Evolutionary conservation across 75 land plant species (phyloP).

Genomic region (Pinus tabuliformis): DNA sequence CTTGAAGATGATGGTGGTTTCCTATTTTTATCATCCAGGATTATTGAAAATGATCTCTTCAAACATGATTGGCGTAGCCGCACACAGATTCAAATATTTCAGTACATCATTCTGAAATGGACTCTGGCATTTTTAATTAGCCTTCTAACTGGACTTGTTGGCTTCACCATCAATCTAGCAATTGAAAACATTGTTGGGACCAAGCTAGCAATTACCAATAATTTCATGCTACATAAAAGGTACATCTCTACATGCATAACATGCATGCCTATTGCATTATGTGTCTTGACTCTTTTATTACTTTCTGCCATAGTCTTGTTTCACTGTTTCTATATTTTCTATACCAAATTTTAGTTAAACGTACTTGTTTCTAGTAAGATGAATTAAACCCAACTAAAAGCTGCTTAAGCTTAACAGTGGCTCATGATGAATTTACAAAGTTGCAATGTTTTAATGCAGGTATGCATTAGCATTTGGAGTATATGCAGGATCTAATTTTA

Average conservation of each 20-base stretch:
- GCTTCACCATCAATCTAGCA: conserved; percentile 65
- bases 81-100: conserved; percentile 54
- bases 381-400: neutral
- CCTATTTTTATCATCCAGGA: conserved; percentile 26
- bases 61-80: conserved; percentile 87
- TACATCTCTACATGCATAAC: conserved; percentile 10
- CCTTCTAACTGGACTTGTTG: conserved; percentile 55
- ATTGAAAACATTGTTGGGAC: conserved; percentile 81
- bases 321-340: neutral
- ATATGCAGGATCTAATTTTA: conserved; percentile 42
- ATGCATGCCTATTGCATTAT: neutral
- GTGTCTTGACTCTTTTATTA: neutral
- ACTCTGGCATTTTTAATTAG: conserved; percentile 71
- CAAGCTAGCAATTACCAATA: conserved; percentile 43
- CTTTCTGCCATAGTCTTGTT: neutral
- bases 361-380: neutral
- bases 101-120: conserved; percentile 77
- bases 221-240: conserved; percentile 44
- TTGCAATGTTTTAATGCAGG: conserved; percentile 37
- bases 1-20: neutral
- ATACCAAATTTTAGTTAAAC: neutral
- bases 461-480: conserved; percentile 35
- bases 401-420: no score
- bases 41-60: conserved; percentile 70
- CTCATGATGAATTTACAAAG: neutral